Percentiles rank a stretch among this genome's conserved stretches.
phyloP scores from a whole-genome alignment of 139 green algal species.

The Chlamydomonas incerta region DNA sequence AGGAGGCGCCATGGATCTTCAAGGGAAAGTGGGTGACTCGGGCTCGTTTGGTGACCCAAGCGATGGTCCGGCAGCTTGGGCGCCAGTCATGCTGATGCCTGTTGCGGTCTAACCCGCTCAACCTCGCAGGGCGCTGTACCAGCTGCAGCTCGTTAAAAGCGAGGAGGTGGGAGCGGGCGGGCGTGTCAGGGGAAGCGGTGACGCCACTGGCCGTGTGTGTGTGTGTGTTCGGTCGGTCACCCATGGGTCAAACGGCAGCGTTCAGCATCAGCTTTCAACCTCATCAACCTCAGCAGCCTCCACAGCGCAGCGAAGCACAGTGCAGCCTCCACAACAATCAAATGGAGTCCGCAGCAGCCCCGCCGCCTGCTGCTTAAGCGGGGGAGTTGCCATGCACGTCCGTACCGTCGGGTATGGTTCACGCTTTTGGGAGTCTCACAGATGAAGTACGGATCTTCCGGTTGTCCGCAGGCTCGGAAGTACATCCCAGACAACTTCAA shows the following conservation, averaged over 20 bases:
- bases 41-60: not conserved
- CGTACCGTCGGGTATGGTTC: not conserved
- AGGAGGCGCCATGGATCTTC: slow-evolving; percentile 80
- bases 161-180: slow-evolving; percentile 63
- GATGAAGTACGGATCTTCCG: not conserved
- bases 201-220: not conserved
- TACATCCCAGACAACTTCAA: slow-evolving; percentile 83
- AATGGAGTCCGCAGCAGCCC: too few relatives aligned
- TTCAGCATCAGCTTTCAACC: too few relatives aligned
- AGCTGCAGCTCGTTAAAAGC: slow-evolving; percentile 86
- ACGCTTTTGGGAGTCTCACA: not conserved
- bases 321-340: not conserved
- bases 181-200: not conserved
- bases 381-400: too few relatives aligned
- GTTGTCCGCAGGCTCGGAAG: slow-evolving; percentile 78
- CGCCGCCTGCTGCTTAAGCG: too few relatives aligned
- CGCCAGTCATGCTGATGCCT: not conserved
- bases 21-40: slow-evolving; percentile 64
- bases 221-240: not conserved
- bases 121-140: slow-evolving; percentile 80
- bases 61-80: not conserved
- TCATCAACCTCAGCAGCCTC: too few relatives aligned
- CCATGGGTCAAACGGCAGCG: not conserved
- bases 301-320: not conserved
- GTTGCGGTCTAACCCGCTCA: too few relatives aligned